These are phyloP conservation scores for Gracilaria domingensis DNA, from an alignment of 23 red algal genomes.

Conservation along the genomic window DNA sequence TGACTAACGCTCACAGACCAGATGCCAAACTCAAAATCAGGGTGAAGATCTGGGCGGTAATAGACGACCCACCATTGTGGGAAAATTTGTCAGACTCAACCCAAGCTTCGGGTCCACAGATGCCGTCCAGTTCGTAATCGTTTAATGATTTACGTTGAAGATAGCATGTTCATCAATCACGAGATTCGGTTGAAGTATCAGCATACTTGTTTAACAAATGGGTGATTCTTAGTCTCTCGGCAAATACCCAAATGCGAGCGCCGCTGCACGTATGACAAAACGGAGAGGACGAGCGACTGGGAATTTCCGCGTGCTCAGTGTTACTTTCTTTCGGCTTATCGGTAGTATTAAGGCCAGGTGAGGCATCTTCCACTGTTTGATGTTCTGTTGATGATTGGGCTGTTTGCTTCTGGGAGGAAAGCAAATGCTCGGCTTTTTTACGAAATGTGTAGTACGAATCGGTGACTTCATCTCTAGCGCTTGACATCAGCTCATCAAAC, in stretches of 20 bases:
- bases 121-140: background rate
- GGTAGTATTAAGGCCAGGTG: background rate
- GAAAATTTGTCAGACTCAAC: constrained; percentile 37
- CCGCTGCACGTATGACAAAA: constrained; percentile 77
- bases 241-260: constrained; percentile 79
- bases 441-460: background rate
- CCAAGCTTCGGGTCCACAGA: background rate
- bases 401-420: constrained; percentile 6
- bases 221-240: constrained; percentile 60
- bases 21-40: constrained; percentile 35
- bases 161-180: background rate
- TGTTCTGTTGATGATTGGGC: background rate
- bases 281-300: background rate
- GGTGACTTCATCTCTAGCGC: constrained; percentile 18
- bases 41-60: constrained; percentile 46
- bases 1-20: constrained; percentile 42
- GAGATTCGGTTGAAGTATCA: constrained; percentile 38
- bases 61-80: constrained; percentile 61
- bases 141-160: background rate
- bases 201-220: constrained; percentile 50
- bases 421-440: constrained; percentile 1
- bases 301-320: background rate
- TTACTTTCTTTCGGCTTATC: background rate
- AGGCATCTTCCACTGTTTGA: background rate
- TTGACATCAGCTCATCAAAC: constrained; percentile 4